These are phyloP conservation scores for Naumovozyma dairenensis DNA, from an alignment of 805 yeast species.

Conservation along the genomic window DNA sequence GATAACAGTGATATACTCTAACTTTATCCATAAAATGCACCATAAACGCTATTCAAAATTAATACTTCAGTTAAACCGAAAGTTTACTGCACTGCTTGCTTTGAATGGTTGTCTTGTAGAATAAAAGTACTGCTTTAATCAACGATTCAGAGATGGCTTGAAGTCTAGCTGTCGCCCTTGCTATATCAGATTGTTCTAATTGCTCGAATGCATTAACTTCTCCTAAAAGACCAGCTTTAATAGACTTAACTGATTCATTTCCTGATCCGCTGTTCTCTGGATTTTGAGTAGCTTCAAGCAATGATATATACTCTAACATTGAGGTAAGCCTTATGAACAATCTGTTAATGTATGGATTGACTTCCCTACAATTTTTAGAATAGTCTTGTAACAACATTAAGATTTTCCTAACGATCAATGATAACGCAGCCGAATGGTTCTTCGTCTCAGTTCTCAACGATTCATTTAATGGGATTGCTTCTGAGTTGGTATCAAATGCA, in stretches of 20 bases:
- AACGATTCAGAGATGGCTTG: constrained; percentile 25
- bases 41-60: constrained; percentile 11
- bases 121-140: constrained; percentile 24
- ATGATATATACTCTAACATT: constrained; percentile 12
- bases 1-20: no score
- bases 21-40: constrained; percentile 10
- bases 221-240: background rate
- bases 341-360: constrained; percentile 11
- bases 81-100: constrained; percentile 10
- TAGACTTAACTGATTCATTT: constrained; percentile 1
- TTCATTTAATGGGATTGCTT: background rate
- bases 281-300: constrained; percentile 2
- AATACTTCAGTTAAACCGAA: constrained; percentile 19
- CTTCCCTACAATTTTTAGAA: constrained; percentile 22
- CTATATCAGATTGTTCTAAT: constrained; percentile 8
- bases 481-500: constrained; percentile 4
- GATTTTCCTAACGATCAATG: constrained; percentile 17
- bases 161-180: constrained; percentile 14
- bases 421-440: constrained; percentile 13
- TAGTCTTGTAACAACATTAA: constrained; percentile 24
- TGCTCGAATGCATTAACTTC: constrained; percentile 13
- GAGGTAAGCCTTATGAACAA: constrained; percentile 13
- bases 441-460: background rate
- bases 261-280: constrained; percentile 1
- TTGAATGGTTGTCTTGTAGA: constrained; percentile 14